Evolutionary conservation across 305 asterid genomes (phyloP).

Genomic region (Euphrasia arctica): DNA sequence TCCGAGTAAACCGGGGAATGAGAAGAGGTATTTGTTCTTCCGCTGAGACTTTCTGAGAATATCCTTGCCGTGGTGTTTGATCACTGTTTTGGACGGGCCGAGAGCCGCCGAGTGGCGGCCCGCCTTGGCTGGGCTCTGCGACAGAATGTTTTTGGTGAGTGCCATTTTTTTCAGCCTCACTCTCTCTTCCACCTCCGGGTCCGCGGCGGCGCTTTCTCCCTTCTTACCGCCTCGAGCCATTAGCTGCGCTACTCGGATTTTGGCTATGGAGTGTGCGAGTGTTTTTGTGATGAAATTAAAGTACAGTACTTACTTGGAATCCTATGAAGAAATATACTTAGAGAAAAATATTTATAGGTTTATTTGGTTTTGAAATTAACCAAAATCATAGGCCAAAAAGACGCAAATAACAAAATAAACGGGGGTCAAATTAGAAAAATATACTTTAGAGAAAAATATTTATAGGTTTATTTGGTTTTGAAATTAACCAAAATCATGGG

Average conservation of each 20-base stretch:
- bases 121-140: constrained; percentile 41
- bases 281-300: too few species aligned
- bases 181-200: constrained; percentile 59
- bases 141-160: constrained; percentile 43
- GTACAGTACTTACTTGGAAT: too few species aligned
- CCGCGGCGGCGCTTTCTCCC: constrained; percentile 34
- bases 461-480: too few species aligned
- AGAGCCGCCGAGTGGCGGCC: constrained; percentile 36
- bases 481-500: not conserved
- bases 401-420: constrained; percentile 5
- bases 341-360: too few species aligned
- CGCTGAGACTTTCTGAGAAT: constrained; percentile 70
- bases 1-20: constrained; percentile 71
- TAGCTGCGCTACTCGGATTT: constrained; percentile 10
- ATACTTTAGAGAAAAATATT: too few species aligned
- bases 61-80: constrained; percentile 84
- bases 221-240: constrained; percentile 65
- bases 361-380: not conserved
- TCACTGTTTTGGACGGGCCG: constrained; percentile 59
- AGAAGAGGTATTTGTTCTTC: constrained; percentile 63
- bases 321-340: too few species aligned
- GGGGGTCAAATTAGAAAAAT: constrained; percentile 15
- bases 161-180: constrained; percentile 53
- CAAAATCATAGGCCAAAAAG: not conserved
- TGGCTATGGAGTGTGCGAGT: not conserved